phyloP scores from a whole-genome alignment of 116 monocot species.

The Phalaenopsis hybrid region DNA sequence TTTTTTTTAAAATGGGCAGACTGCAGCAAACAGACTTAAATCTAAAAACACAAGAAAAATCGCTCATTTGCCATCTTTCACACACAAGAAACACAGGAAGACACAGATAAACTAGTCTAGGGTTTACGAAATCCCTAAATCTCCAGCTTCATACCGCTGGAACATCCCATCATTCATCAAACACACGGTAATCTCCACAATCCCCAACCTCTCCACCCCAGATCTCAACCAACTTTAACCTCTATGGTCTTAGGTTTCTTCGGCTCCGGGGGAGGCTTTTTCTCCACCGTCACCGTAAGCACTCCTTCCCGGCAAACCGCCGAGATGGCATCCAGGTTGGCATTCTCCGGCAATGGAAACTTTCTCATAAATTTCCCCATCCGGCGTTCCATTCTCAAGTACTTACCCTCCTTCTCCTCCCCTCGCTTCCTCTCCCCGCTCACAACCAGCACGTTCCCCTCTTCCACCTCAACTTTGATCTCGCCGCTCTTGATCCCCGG shows the following conservation, averaged over 20 bases:
- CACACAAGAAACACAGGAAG: no score
- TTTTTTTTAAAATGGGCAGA: no score
- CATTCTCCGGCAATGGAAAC: constrained; percentile 30
- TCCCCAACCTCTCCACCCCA: no score
- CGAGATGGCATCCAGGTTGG: constrained; percentile 15
- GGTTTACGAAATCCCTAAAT: no score
- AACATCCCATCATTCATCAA: no score
- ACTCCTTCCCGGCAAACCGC: constrained; percentile 32
- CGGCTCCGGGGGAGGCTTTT: constrained; percentile 29
- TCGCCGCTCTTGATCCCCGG: constrained; percentile 37
- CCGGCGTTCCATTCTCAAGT: constrained; percentile 37
- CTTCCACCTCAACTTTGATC: constrained; percentile 62
- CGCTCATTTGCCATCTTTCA: no score
- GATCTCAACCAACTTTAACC: constrained; percentile 16
- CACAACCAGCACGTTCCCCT: constrained; percentile 39
- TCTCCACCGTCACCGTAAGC: constrained; percentile 31
- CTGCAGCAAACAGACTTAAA: no score
- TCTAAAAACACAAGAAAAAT: no score
- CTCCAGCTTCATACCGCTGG: no score
- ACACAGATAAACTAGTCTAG: no score
- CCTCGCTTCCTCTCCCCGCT: constrained; percentile 42
- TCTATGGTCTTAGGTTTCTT: constrained; percentile 32
- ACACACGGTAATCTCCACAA: no score
- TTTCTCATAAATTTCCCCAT: constrained; percentile 49
- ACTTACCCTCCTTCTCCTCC: constrained; percentile 12